A percentile compares a stretch with the other conserved stretches of the same genome.
Evolutionary conservation across 176 grass and related monocot species (phyloP).

Genomic region (Pontederia crassipes): DNA sequence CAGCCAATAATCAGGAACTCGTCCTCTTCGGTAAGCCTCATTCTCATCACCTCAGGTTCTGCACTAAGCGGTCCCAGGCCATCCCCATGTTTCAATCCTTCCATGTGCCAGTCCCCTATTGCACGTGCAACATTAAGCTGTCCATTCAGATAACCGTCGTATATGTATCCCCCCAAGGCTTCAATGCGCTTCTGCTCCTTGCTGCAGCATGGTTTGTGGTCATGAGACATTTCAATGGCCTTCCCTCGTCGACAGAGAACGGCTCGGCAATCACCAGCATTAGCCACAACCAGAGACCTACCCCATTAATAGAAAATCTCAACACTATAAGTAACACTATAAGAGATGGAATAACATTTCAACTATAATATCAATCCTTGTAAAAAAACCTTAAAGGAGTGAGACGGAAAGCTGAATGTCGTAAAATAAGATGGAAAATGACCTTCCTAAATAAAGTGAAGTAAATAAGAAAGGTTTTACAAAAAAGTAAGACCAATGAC

Average conservation of each 20-base stretch:
- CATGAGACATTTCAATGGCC: slow-evolving; percentile 73
- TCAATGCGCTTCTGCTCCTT: slow-evolving; percentile 58
- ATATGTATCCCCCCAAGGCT: slow-evolving; percentile 52
- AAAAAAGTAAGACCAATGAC: too few relatives aligned
- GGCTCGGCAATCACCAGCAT: slow-evolving; percentile 82
- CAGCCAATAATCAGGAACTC: slow-evolving; percentile 91
- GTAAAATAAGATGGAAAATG: too few relatives aligned
- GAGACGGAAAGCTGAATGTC: too few relatives aligned
- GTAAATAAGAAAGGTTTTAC: too few relatives aligned
- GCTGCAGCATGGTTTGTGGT: slow-evolving; percentile 68
- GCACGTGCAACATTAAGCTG: slow-evolving; percentile 65
- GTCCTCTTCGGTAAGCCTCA: slow-evolving; percentile 60
- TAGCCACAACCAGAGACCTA: slow-evolving; percentile 84
- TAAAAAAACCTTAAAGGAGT: slow-evolving; percentile 11
- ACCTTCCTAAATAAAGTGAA: too few relatives aligned
- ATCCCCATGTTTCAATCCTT: slow-evolving; percentile 51
- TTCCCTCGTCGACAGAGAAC: slow-evolving; percentile 70
- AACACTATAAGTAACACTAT: too few relatives aligned
- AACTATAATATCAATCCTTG: too few relatives aligned
- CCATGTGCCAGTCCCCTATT: slow-evolving; percentile 83
- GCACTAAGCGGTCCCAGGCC: slow-evolving; percentile 63
- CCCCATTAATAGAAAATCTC: background rate
- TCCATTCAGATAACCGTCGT: slow-evolving; percentile 68
- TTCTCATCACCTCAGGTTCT: slow-evolving; percentile 61
- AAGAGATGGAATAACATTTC: too few relatives aligned